Percentiles rank a stretch among this genome's conserved stretches.
These are phyloP conservation scores for Saitozyma sp. DNA, from an alignment of 768 basidiomycete genomes.

Conservation along the genomic window DNA sequence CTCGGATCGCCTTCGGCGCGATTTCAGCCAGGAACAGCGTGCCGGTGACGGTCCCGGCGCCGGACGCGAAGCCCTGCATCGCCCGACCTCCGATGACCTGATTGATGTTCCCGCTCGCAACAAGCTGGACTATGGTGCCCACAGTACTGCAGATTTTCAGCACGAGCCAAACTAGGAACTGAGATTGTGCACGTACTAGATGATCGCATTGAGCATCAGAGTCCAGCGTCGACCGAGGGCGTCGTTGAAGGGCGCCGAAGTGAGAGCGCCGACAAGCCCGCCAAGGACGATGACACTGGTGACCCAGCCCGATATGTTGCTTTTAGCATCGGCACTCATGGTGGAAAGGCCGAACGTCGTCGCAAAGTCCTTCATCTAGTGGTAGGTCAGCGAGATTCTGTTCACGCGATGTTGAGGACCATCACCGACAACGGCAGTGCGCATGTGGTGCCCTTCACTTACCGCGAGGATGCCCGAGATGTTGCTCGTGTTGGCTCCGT, in stretches of 20 bases:
- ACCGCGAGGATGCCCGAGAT: constrained; percentile 10
- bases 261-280: constrained; percentile 5
- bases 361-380: neutral
- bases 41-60: constrained; percentile 7
- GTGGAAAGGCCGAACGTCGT: neutral
- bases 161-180: neutral
- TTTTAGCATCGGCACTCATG: neutral
- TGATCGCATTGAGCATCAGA: neutral
- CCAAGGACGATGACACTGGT: constrained; percentile 8
- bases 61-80: constrained; percentile 7
- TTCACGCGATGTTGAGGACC: no score
- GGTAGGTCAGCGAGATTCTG: no score
- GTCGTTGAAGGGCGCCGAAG: constrained; percentile 6
- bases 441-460: no score
- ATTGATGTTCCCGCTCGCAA: constrained; percentile 4
- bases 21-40: constrained; percentile 10
- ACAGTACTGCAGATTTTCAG: neutral
- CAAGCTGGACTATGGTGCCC: neutral
- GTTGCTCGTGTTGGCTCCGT: constrained; percentile 12
- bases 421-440: no score
- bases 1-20: constrained; percentile 10
- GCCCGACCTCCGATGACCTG: constrained; percentile 8
- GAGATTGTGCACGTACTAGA: no score
- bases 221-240: neutral
- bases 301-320: constrained; percentile 7